Evolutionary conservation across 371 early-diverging fungal genomes (phyloP), one percentile per base, ranked within the genome.

Genomic region (Mortierella sp.): DNA sequence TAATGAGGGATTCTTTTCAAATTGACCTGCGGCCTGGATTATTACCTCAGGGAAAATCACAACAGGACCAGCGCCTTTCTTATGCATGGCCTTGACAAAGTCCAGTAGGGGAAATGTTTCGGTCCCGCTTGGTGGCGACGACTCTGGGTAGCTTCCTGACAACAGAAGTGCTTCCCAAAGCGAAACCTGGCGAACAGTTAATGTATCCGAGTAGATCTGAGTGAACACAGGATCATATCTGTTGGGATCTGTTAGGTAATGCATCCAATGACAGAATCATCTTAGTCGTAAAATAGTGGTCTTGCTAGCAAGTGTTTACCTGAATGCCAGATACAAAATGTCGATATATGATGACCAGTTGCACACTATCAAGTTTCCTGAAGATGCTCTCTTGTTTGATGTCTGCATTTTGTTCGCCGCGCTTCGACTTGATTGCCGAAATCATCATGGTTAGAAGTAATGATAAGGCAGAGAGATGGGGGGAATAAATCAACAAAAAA

Each of bases 341-440:
- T 97, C 96, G 53, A 96, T 84, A 72, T 97, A 97, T 4, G 96
- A 96, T 1, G 90, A 88, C 87, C 95, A 95, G 82, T 96, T 97
- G 62, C 94, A 85, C 13, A 96, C 84, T 58, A 96, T 92, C 5
- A 97, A 65, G 72, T 95, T 91, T 62, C 95, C 96, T 48, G 79
- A 36, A 11, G 68, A 24, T 19, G 86, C 72, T 48, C 76, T 74
- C 67, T 82, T 75, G 53, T n/a, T 64, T 33, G 65, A 24, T 16
- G 67, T 16, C 16, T 77, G 74, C 22, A 60, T 43, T 58, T 68
- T 85, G 68, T 40, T 65, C 13, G 77, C 48, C 28, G 75, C 40
- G n/a, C 79, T 68, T 22, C 80, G 73, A 60, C 77, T 77, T 69
- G 7, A 32, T 22, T 22, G 13, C 36, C 59, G 9, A 24, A 19